Evolutionary conservation across 2,329 filamentous ascomycete species (phyloP).

Genomic region (Aspergillus felis): DNA sequence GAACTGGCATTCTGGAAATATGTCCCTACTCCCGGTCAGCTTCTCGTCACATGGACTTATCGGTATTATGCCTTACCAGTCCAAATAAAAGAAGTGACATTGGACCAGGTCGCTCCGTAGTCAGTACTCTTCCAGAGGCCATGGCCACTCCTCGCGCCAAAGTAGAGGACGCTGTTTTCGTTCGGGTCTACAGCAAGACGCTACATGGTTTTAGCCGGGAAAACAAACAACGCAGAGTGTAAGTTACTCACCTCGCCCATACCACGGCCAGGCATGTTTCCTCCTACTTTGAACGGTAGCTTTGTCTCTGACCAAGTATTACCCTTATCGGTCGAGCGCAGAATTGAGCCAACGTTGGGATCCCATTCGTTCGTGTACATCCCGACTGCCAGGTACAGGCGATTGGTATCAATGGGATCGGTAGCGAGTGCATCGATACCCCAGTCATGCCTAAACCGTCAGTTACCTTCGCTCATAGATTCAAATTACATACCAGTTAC

Average conservation of each 20-base stretch:
- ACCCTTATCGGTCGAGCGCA: constrained; percentile 53
- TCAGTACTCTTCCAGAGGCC: constrained; percentile 58
- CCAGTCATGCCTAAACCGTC: constrained; percentile 36
- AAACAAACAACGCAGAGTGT: background rate
- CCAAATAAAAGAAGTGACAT: constrained; percentile 51
- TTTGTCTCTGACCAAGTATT: constrained; percentile 49
- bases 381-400: constrained; percentile 53
- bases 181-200: constrained; percentile 56
- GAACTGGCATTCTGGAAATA: constrained; percentile 47
- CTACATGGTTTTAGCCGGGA: background rate
- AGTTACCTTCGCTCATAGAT: background rate
- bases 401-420: constrained; percentile 49
- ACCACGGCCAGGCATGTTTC: constrained; percentile 60
- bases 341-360: constrained; percentile 53
- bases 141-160: constrained; percentile 56
- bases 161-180: constrained; percentile 55
- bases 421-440: constrained; percentile 54
- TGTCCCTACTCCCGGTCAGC: constrained; percentile 36
- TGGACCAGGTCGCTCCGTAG: constrained; percentile 51
- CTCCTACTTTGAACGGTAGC: constrained; percentile 58
- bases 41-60: background rate
- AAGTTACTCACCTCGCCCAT: constrained; percentile 45
- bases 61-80: constrained; percentile 14
- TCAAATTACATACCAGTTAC: constrained; percentile 40
- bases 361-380: constrained; percentile 61